These are phyloP conservation scores for Globisporangium apiculatum DNA, from an alignment of 352 stramenopile genomes.

Conservation along the genomic window DNA sequence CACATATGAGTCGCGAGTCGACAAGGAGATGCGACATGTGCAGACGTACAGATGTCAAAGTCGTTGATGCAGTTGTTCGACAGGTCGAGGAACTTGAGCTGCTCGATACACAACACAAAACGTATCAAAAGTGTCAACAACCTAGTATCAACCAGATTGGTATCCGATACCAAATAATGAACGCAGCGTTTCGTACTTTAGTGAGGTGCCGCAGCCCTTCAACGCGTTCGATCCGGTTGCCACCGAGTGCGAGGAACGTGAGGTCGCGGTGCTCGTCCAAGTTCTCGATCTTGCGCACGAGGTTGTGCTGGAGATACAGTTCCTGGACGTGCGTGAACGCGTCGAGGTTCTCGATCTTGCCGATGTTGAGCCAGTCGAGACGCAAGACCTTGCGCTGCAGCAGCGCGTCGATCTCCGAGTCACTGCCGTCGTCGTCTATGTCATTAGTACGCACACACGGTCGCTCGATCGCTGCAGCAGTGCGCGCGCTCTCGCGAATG, in stretches of 20 bases:
- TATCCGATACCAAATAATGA: not conserved
- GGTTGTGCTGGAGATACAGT: slow-evolving; percentile 74
- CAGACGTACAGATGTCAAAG: slow-evolving; percentile 40
- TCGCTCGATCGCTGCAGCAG: slow-evolving; percentile 1
- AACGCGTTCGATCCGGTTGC: slow-evolving; percentile 58
- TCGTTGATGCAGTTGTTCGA: slow-evolving; percentile 70
- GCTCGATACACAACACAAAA: not conserved
- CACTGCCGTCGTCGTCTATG: slow-evolving; percentile 2
- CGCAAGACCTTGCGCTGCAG: slow-evolving; percentile 51
- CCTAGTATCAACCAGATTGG: too few species aligned
- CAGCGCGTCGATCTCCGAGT: slow-evolving; percentile 33
- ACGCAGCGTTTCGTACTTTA: slow-evolving; percentile 29
- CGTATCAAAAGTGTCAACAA: too few species aligned
- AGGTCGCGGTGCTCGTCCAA: slow-evolving; percentile 52
- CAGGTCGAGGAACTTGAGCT: slow-evolving; percentile 75
- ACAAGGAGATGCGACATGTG: too few species aligned
- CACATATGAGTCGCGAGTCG: too few species aligned
- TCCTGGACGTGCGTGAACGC: slow-evolving; percentile 68
- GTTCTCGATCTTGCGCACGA: slow-evolving; percentile 52
- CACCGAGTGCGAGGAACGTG: slow-evolving; percentile 51
- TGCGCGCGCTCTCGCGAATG: slow-evolving; percentile 42
- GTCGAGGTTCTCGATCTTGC: slow-evolving; percentile 70
- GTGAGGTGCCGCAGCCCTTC: slow-evolving; percentile 45
- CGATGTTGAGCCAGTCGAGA: slow-evolving; percentile 66
- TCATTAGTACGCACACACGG: slow-evolving; percentile 3